Percentiles rank a stretch among this genome's conserved stretches.
Evolutionary conservation across 164 flowering plant genomes (phyloP).

Genomic region (Stephania cephalantha): DNA sequence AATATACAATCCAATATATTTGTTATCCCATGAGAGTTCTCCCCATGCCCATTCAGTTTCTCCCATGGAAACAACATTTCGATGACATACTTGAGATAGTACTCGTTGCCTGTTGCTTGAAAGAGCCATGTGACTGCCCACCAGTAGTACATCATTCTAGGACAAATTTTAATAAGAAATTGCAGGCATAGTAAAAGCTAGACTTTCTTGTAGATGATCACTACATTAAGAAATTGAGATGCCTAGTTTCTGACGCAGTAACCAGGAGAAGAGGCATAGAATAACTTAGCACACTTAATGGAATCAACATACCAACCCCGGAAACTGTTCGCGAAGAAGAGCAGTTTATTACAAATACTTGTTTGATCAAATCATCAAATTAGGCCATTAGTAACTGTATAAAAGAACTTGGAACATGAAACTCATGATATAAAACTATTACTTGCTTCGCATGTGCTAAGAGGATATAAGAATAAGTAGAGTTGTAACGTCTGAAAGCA

Average conservation of each 20-base stretch:
- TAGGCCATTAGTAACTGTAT: background rate
- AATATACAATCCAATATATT: conserved; percentile 81
- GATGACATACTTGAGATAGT: conserved; percentile 60
- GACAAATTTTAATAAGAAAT: background rate
- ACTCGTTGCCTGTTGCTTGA: conserved; percentile 57
- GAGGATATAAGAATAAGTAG: conserved; percentile 50
- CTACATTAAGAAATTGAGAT: no score
- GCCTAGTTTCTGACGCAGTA: conserved; percentile 41
- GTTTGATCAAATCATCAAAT: background rate
- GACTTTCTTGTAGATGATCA: no score
- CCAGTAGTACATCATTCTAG: conserved; percentile 52
- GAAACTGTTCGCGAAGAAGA: conserved; percentile 70
- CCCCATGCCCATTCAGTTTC: conserved; percentile 79
- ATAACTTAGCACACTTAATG: conserved; percentile 38
- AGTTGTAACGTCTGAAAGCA: conserved; percentile 54
- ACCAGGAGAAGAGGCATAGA: conserved; percentile 63
- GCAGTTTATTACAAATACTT: conserved; percentile 38
- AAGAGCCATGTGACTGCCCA: conserved; percentile 92
- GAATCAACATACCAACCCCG: conserved; percentile 66
- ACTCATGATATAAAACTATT: background rate
- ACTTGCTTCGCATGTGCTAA: conserved; percentile 56
- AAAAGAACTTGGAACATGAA: no score
- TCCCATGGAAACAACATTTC: conserved; percentile 63
- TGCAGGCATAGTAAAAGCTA: background rate
- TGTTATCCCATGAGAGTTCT: conserved; percentile 91